Base-by-base conservation (phyloP, 331 rosid species). In the Pyrus hybrid region DNA sequence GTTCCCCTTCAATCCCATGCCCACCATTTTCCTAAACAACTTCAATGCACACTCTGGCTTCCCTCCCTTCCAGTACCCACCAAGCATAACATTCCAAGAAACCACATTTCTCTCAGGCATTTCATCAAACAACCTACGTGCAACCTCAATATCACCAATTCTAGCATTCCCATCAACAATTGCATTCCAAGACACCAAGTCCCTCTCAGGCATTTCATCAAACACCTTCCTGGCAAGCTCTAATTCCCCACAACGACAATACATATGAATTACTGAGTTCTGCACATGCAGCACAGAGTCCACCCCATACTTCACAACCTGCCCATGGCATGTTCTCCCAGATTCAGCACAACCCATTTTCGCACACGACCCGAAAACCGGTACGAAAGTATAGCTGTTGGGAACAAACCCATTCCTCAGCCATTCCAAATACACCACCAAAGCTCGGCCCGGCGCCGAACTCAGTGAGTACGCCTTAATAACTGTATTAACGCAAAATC, bases 171-270 rank as follows among this genome's bases (percentile, higher is more conserved):
- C 90, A 68, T 73, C 81, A 4, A 86, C 68, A 47, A 92, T 86
- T 1, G 93, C 84, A 74, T 92, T 92, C 96, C 96, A 90, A 8
- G 97, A 92, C 20, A 85, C 92, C 77, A 79, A 72, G 80, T 90
- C 91, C 80, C 77, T 29, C 3, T 9, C 54, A 13, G 83, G 8
- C 85, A 90, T 86, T 69, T 35, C 79, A 22, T 83, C 88, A 28
- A 93, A 90, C 79, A 88, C 65, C 75, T 75, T 78, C 78, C 80
- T 57, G 30, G 93, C 86, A 68, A 82, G 49, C 70, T 65, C 76
- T 63, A 84, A 64, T 76, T 62, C 49, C 20, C 85, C 91, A 70
- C 93, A 87, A 69, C 79, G 28, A 32, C 73, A 85, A 79, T 90
- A 92, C 96, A 88, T 87, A 32, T 83, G 86, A 75, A 88, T 76